These are phyloP conservation scores for Diaporthe sp. DNA, from an alignment of 2,329 filamentous ascomycete species.

Conservation along the genomic window DNA sequence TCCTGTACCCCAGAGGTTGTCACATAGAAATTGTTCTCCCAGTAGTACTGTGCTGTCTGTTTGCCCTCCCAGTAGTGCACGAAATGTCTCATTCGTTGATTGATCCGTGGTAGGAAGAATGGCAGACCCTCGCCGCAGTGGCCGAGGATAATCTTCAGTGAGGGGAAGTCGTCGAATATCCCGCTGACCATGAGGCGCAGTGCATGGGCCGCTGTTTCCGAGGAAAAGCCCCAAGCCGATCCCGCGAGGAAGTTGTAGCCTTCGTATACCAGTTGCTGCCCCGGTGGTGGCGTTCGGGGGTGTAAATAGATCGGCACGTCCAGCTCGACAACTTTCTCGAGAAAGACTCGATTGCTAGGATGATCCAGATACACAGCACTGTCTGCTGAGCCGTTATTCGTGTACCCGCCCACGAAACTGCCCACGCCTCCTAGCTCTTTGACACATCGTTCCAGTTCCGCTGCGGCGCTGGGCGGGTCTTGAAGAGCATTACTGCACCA, in stretches of 20 bases:
- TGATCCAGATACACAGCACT: conserved; percentile 30
- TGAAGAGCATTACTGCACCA: conserved; percentile 42
- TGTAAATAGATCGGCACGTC: conserved; percentile 35
- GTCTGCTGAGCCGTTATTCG: conserved; percentile 27
- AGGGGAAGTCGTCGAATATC: conserved; percentile 41
- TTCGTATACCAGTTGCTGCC: conserved; percentile 18
- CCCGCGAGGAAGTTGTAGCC: conserved; percentile 25
- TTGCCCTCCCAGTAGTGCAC: conserved; percentile 15
- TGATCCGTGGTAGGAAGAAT: conserved; percentile 39
- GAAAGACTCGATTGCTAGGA: conserved; percentile 16
- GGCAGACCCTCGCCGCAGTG: conserved; percentile 44
- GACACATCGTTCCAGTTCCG: conserved; percentile 42
- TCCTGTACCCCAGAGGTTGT: conserved; percentile 24
- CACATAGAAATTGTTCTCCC: conserved; percentile 29
- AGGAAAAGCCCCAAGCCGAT: conserved; percentile 21
- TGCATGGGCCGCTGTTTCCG: conserved; percentile 38
- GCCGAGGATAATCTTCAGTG: conserved; percentile 41
- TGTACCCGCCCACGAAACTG: conserved; percentile 38
- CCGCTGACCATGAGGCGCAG: conserved; percentile 42
- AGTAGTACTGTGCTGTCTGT: conserved; percentile 22
- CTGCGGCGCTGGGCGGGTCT: conserved; percentile 39
- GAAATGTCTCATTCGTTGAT: conserved; percentile 16
- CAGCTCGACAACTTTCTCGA: conserved; percentile 30
- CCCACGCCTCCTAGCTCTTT: conserved; percentile 38
- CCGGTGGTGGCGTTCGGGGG: conserved; percentile 22